Evolutionary conservation across 2,329 filamentous ascomycete species (phyloP).

Genomic region (Parastagonospora avenae): DNA sequence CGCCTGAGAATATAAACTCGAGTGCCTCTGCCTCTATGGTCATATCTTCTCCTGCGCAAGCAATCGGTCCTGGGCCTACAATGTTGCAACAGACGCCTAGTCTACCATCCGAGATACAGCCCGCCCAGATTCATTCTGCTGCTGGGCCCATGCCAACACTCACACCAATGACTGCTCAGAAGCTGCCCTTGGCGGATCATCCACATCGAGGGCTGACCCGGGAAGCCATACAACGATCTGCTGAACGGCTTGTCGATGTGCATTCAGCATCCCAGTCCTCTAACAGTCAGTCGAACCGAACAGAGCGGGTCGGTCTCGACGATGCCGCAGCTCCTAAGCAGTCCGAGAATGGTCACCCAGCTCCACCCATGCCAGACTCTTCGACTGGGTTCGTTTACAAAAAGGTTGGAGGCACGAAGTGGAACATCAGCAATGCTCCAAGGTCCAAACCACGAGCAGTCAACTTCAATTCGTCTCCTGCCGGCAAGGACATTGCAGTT

Average conservation of each 20-base stretch:
- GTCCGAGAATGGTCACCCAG: constrained; percentile 17
- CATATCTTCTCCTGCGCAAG: constrained; percentile 20
- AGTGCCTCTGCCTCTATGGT: constrained; percentile 33
- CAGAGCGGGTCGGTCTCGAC: constrained; percentile 1
- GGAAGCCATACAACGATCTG: constrained; percentile 19
- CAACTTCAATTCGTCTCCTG: constrained; percentile 33
- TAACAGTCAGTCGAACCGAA: neutral
- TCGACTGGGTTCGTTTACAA: constrained; percentile 36
- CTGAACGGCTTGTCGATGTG: constrained; percentile 13
- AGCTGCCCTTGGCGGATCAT: neutral
- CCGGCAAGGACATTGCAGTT: neutral
- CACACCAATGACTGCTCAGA: neutral
- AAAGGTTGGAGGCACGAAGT: constrained; percentile 20
- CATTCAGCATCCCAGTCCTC: neutral
- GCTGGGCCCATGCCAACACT: neutral
- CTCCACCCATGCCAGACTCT: constrained; percentile 28
- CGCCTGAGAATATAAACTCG: constrained; percentile 17
- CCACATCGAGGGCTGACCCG: neutral
- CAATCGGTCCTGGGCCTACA: neutral
- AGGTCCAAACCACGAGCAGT: constrained; percentile 25
- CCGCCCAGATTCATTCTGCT: neutral
- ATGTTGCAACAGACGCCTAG: neutral
- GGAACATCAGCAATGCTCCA: constrained; percentile 2
- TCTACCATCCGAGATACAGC: neutral
- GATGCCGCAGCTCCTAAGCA: neutral